phyloP scores from a whole-genome alignment of 371 early-diverging fungal genomes.

The Mortierella sp. region DNA sequence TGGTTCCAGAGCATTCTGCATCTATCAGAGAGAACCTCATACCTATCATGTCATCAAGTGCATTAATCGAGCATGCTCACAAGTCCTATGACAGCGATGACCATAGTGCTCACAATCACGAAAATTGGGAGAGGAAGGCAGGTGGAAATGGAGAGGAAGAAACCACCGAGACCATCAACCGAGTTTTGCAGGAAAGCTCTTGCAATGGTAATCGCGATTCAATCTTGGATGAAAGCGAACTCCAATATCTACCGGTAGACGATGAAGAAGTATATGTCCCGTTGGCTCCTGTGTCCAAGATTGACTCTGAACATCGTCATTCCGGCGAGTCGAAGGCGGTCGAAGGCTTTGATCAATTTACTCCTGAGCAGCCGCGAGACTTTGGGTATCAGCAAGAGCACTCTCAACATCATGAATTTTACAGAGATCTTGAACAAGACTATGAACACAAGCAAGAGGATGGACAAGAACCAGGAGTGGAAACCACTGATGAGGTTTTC shows the following conservation, averaged over 20 bases:
- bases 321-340: background rate
- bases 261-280: slow-evolving; percentile 22
- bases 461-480: background rate
- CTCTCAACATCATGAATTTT: background rate
- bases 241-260: slow-evolving; percentile 19
- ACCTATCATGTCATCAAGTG: slow-evolving; percentile 4
- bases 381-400: background rate
- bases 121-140: background rate
- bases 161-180: slow-evolving; percentile 26
- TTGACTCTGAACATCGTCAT: background rate
- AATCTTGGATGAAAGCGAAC: slow-evolving; percentile 10
- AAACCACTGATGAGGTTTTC: background rate
- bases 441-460: background rate
- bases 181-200: background rate
- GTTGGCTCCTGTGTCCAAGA: slow-evolving; percentile 11
- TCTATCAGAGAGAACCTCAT: background rate
- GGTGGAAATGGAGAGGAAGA: background rate
- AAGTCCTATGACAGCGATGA: background rate
- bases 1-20: slow-evolving; percentile 15
- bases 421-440: background rate
- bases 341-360: background rate
- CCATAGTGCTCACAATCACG: background rate
- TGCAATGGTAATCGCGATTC: background rate
- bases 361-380: background rate
- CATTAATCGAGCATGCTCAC: background rate